A percentile compares a stretch with the other conserved stretches of the same genome.
These are phyloP conservation scores for Fonsecaea erecta DNA, from an alignment of 2,329 filamentous ascomycete genomes.

Conservation along the genomic window DNA sequence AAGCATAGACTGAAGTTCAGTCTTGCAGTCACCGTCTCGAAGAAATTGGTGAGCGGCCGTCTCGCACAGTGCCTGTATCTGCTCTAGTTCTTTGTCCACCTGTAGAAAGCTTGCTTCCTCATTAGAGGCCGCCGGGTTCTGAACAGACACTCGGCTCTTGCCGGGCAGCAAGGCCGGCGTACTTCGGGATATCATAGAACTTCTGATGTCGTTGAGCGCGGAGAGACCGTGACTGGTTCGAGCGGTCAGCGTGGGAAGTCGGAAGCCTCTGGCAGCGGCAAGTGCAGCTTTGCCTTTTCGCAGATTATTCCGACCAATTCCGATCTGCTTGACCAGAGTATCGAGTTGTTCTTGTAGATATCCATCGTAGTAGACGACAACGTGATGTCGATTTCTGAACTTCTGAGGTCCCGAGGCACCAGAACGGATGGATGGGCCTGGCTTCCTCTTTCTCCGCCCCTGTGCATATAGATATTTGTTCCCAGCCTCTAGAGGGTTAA, in stretches of 20 bases:
- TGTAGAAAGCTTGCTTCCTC: conserved; percentile 70
- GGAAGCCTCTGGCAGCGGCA: conserved; percentile 58
- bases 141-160: conserved; percentile 11
- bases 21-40: conserved; percentile 82
- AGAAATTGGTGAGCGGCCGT: conserved; percentile 86
- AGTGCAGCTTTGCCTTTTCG: conserved; percentile 82
- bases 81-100: conserved; percentile 77
- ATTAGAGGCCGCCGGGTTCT: conserved; percentile 15
- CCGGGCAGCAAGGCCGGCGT: conserved; percentile 14
- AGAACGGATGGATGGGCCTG: conserved; percentile 43
- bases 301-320: conserved; percentile 78
- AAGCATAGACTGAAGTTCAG: conserved; percentile 73
- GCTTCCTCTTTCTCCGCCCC: conserved; percentile 45
- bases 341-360: conserved; percentile 84
- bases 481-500: conserved; percentile 34
- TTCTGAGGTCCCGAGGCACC: conserved; percentile 48
- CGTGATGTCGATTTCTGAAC: conserved; percentile 73
- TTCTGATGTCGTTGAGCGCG: conserved; percentile 22
- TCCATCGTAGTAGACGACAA: conserved; percentile 91
- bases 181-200: conserved; percentile 21
- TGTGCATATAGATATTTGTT: conserved; percentile 38
- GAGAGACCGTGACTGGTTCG: conserved; percentile 9
- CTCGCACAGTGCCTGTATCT: conserved; percentile 80
- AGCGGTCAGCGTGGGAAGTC: conserved; percentile 25
- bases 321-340: conserved; percentile 78